Evolutionary conservation across 148 eudicot species (phyloP).

Genomic region (Diospyros kaki): DNA sequence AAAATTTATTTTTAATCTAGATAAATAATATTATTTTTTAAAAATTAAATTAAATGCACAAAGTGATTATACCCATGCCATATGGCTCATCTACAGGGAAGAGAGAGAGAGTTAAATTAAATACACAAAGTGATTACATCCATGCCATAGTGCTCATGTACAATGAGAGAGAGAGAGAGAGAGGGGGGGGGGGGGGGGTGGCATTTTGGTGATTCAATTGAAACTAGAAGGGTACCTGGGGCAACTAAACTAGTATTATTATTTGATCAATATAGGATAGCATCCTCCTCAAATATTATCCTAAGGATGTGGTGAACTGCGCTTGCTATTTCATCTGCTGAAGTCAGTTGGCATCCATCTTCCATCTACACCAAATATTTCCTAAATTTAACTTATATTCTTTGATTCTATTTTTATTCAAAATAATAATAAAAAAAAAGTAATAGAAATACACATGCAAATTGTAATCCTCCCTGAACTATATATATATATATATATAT

Average conservation of each 20-base stretch:
- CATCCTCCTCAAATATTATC: slow-evolving; percentile 63
- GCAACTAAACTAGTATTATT: slow-evolving; percentile 23
- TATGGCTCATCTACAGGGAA: too few relatives aligned
- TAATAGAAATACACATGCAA: too few relatives aligned
- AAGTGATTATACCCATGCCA: too few relatives aligned
- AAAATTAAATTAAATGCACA: too few relatives aligned
- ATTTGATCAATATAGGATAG: slow-evolving; percentile 23
- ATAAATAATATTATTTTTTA: too few relatives aligned
- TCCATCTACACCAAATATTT: slow-evolving; percentile 60
- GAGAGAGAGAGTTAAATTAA: too few relatives aligned
- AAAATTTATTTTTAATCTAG: too few relatives aligned
- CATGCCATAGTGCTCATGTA: background rate
- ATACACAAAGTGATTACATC: too few relatives aligned
- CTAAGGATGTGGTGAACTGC: slow-evolving; percentile 86
- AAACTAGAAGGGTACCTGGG: slow-evolving; percentile 13
- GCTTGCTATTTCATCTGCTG: slow-evolving; percentile 77
- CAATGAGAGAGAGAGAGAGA: background rate
- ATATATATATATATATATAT: too few relatives aligned
- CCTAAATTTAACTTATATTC: slow-evolving; percentile 13
- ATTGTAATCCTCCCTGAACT: too few relatives aligned
- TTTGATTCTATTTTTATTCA: background rate
- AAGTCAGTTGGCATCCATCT: slow-evolving; percentile 78
- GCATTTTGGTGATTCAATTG: slow-evolving; percentile 12
- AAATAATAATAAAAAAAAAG: background rate
- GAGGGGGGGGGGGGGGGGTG: background rate